phyloP scores from a whole-genome alignment of 179 eudicot genomes.

The Heliamphora pulchella region DNA sequence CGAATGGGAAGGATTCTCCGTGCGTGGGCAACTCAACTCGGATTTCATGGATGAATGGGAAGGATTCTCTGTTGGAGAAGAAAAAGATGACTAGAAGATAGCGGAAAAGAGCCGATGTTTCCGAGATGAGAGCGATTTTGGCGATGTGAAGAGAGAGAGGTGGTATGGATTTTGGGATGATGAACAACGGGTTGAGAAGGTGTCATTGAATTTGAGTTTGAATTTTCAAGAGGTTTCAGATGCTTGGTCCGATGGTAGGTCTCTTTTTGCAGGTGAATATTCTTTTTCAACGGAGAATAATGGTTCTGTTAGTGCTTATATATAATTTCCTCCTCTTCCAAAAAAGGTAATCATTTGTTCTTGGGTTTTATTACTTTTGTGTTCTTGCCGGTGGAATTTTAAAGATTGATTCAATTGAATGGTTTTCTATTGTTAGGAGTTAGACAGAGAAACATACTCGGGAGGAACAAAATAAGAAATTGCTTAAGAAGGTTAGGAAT shows the following conservation, averaged over 20 bases:
- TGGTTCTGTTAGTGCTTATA: conserved; percentile 34
- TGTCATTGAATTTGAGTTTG: conserved; percentile 42
- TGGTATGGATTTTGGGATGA: conserved; percentile 27
- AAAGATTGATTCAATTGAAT: too few relatives aligned
- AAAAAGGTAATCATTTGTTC: too few relatives aligned
- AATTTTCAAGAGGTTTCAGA: conserved; percentile 48
- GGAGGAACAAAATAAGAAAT: too few relatives aligned
- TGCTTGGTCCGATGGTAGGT: conserved; percentile 49
- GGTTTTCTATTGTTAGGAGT: too few relatives aligned
- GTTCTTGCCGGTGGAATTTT: too few relatives aligned
- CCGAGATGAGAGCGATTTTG: conserved; percentile 10
- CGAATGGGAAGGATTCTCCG: conserved; percentile 3
- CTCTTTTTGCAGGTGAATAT: conserved; percentile 30
- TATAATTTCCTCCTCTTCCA: too few relatives aligned
- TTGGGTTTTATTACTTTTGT: too few relatives aligned
- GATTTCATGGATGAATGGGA: conserved; percentile 22
- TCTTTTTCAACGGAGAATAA: conserved; percentile 20
- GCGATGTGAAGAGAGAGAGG: conserved; percentile 17
- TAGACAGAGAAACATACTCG: too few relatives aligned
- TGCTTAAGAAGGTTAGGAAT: too few relatives aligned
- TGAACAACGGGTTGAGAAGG: conserved; percentile 17
- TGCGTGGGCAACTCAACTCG: conserved; percentile 15
- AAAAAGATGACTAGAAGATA: conserved; percentile 17
- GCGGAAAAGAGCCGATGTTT: background rate
- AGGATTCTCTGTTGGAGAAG: conserved; percentile 16